Conservation (phyloP, 2,329 filamentous ascomycete species). For the Clarireedia monteithiana region DNA sequence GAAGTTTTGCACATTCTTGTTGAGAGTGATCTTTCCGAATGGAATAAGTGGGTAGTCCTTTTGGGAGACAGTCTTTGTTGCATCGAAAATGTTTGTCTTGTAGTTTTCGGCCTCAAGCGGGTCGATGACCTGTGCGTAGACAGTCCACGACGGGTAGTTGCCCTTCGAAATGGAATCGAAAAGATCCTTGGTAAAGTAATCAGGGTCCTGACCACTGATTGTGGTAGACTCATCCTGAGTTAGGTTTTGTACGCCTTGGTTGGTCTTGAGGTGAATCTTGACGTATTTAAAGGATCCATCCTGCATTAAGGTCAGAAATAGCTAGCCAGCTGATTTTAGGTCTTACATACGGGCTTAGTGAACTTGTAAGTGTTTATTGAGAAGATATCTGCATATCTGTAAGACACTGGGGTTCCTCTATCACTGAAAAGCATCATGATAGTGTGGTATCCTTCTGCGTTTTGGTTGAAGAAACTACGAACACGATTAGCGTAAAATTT, state of each 20-base stretch:
- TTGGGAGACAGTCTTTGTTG: constrained; percentile 39
- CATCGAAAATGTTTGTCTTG: constrained; percentile 37
- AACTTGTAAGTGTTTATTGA: not conserved
- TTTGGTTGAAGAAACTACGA: constrained; percentile 38
- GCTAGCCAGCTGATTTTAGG: not conserved
- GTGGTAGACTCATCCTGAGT: constrained; percentile 38
- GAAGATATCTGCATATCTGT: not conserved
- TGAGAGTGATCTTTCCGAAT: constrained; percentile 40
- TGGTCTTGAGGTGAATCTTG: constrained; percentile 44
- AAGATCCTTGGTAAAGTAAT: constrained; percentile 44
- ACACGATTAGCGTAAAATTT: constrained; percentile 14
- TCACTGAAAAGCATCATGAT: constrained; percentile 45
- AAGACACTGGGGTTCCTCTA: constrained; percentile 39
- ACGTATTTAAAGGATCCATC: constrained; percentile 46
- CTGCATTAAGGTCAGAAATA: not conserved
- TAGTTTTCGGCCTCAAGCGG: constrained; percentile 45
- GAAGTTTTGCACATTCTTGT: constrained; percentile 46
- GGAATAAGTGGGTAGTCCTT: constrained; percentile 37
- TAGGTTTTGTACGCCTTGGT: constrained; percentile 45
- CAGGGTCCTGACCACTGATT: constrained; percentile 31
- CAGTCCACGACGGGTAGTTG: constrained; percentile 46
- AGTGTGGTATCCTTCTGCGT: constrained; percentile 47
- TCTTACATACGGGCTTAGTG: not conserved
- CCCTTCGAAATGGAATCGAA: constrained; percentile 44
- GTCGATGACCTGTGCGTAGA: constrained; percentile 46